A percentile compares a stretch with the other conserved stretches of the same genome.
phyloP scores from a whole-genome alignment of 73 alveolate genomes.

The Halteria grandinella region DNA sequence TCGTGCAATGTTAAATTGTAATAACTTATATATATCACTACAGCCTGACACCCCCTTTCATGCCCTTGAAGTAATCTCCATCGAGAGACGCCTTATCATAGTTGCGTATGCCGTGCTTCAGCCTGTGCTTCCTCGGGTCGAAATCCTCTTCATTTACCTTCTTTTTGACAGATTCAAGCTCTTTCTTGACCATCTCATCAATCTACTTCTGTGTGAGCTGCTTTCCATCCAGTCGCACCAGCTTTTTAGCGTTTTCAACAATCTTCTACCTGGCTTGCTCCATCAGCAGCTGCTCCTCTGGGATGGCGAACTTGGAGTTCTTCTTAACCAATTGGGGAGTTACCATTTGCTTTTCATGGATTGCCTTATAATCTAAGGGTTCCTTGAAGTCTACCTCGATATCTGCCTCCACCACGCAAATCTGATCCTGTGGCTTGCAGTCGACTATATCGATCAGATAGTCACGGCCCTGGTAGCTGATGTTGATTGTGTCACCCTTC shows the following conservation, averaged over 20 bases:
- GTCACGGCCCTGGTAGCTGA: slow-evolving; percentile 77
- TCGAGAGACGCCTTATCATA: slow-evolving; percentile 31
- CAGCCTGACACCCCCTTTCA: slow-evolving; percentile 42
- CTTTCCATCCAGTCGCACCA: slow-evolving; percentile 88
- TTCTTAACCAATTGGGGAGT: slow-evolving; percentile 76
- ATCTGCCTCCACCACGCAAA: slow-evolving; percentile 94
- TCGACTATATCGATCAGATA: slow-evolving; percentile 91
- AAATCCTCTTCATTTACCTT: slow-evolving; percentile 84
- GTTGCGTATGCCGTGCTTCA: slow-evolving; percentile 74
- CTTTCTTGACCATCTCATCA: slow-evolving; percentile 67
- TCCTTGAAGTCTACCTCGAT: slow-evolving; percentile 93
- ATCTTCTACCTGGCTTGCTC: slow-evolving; percentile 70
- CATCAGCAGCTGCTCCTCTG: slow-evolving; percentile 85
- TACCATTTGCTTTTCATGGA: too few relatives aligned
- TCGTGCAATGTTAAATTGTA: neutral
- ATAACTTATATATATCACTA: neutral
- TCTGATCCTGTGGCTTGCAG: slow-evolving; percentile 86
- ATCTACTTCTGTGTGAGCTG: slow-evolving; percentile 74
- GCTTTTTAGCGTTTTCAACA: slow-evolving; percentile 69
- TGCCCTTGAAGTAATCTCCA: neutral
- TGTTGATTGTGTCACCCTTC: slow-evolving; percentile 94
- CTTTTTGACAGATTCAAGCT: slow-evolving; percentile 64
- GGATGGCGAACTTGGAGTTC: slow-evolving; percentile 64
- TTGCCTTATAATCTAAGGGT: slow-evolving; percentile 94
- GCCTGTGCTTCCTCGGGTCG: slow-evolving; percentile 92